Percentiles rank a stretch among this genome's conserved stretches.
Conservation (phyloP, 352 stramenopile genomes). For the Phytophthora tubulina region DNA sequence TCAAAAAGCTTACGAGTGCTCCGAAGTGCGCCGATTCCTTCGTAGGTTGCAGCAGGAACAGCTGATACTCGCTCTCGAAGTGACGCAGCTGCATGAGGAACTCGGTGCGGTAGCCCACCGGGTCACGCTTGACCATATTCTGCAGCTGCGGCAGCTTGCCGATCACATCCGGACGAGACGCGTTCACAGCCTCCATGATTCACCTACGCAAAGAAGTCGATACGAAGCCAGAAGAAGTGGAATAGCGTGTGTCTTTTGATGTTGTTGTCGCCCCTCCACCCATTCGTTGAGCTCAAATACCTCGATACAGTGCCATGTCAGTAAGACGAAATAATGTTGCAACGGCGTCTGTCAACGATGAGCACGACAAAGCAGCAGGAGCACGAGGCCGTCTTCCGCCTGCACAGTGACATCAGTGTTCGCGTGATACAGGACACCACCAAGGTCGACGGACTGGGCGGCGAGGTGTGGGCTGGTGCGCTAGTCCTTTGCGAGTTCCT, state of each 20-base stretch:
- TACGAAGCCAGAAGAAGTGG: constrained; percentile 3
- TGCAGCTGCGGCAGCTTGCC: constrained; percentile 96
- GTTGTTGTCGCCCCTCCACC: constrained; percentile 32
- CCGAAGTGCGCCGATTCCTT: constrained; percentile 94
- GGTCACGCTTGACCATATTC: constrained; percentile 99
- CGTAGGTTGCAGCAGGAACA: constrained; percentile 94
- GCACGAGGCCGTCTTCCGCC: constrained; percentile 48
- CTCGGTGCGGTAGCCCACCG: constrained; percentile 95
- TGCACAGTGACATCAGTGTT: constrained; percentile 33
- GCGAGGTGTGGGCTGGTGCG: constrained; percentile 68
- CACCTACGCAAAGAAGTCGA: background rate
- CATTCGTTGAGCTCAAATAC: constrained; percentile 29
- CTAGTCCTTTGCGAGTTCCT: constrained; percentile 66
- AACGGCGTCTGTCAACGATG: constrained; percentile 13
- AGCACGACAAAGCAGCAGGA: constrained; percentile 35
- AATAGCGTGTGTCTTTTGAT: constrained; percentile 17
- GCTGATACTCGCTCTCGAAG: constrained; percentile 96
- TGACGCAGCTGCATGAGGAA: constrained; percentile 98
- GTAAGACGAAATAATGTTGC: background rate
- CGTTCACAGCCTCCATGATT: constrained; percentile 73
- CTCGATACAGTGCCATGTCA: constrained; percentile 15
- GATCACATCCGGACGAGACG: constrained; percentile 87
- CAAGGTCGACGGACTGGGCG: constrained; percentile 62
- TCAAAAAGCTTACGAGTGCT: constrained; percentile 97
- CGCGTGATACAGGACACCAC: constrained; percentile 63